Base-by-base conservation (phyloP, 441 rosid genomes). In the Gossypium aridum region DNA sequence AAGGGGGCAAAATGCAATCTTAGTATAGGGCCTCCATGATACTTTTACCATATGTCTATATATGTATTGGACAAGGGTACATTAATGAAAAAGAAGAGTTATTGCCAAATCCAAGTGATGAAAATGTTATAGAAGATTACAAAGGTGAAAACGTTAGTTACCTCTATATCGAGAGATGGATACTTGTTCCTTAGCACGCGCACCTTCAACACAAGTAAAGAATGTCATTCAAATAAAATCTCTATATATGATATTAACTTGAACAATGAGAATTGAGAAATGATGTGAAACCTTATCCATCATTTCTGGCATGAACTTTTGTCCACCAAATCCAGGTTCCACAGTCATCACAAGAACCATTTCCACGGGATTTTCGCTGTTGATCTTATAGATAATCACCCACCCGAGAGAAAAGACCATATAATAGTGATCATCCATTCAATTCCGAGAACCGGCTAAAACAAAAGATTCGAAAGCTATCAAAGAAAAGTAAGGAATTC, bases 271-370 rank as follows among this genome's bases (percentile, higher is more conserved):
- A 31, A 5, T 0, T 1, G 17, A 31, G 23, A 80, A 62, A 81
- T 0, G 6, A 56, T 26, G 37, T 26, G 56, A 7, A 55, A 91
- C 97, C 93, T 91, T 94, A 47, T 91, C 93, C 98, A 94, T 92
- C 87, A 77, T 94, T 43, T 73, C 85, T 39, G 89, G 94, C 94
- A 94, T 92, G 86, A 94, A 94, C 81, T 91, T 91, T 77, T 92
- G 97, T 51, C 99, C 99, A 8, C 98, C 98, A 80, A 92, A 92
- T 64, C 97, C 96, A 80, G 98, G 98, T 77, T 92, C 97, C 17
- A 92, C 97, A 1, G 97, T 95, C 99, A 95, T 92, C 72, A 95
- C 96, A 73, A 92, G 99, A 77, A 95, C 99, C 94, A 92, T 84
- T 76, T 95, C 98, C 53, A 92, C 97, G 0, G 92, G 92, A 83